phyloP scores from a whole-genome alignment of 1,284 basidiomycete genomes.

The Wolfiporia cocos region DNA sequence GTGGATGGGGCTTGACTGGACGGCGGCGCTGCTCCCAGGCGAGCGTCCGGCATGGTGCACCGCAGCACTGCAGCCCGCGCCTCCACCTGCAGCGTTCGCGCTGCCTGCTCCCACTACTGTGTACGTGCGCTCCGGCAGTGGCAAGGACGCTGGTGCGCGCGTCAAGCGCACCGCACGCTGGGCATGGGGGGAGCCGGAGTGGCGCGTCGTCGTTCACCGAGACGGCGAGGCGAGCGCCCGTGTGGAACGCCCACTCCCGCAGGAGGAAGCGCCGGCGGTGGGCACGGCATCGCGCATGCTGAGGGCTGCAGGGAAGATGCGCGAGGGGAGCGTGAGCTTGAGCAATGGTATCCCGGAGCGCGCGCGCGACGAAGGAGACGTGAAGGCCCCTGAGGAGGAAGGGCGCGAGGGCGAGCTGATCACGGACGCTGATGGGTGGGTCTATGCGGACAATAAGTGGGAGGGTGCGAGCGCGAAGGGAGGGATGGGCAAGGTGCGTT shows the following conservation, averaged over 20 bases:
- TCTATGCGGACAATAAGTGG: slow-evolving; percentile 97
- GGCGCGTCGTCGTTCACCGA: slow-evolving; percentile 66
- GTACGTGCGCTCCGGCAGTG: slow-evolving; percentile 48
- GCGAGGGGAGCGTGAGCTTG: slow-evolving; percentile 29
- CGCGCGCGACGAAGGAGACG: slow-evolving; percentile 11
- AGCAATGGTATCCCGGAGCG: slow-evolving; percentile 19
- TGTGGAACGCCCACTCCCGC: slow-evolving; percentile 54
- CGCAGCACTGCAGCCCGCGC: slow-evolving; percentile 45
- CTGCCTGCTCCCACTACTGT: slow-evolving; percentile 47
- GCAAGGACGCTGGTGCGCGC: slow-evolving; percentile 37
- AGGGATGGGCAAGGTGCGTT: slow-evolving; percentile 74
- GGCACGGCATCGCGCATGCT: slow-evolving; percentile 28
- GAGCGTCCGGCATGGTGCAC: slow-evolving; percentile 91
- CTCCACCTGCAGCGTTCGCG: slow-evolving; percentile 60
- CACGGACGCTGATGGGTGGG: slow-evolving; percentile 89
- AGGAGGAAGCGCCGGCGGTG: slow-evolving; percentile 35
- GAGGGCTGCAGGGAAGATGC: slow-evolving; percentile 41
- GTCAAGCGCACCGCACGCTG: slow-evolving; percentile 73
- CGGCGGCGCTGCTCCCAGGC: slow-evolving; percentile 83
- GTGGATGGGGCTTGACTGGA: slow-evolving; percentile 93
- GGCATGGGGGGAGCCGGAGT: slow-evolving; percentile 86
- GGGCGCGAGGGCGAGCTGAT: slow-evolving; percentile 36
- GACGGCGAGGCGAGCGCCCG: slow-evolving; percentile 44
- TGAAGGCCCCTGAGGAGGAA: too few relatives aligned
- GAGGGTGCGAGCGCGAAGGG: slow-evolving; percentile 72